Evolutionary conservation across 768 basidiomycete species (phyloP).

Genomic region (Hypholoma fasciculare): DNA sequence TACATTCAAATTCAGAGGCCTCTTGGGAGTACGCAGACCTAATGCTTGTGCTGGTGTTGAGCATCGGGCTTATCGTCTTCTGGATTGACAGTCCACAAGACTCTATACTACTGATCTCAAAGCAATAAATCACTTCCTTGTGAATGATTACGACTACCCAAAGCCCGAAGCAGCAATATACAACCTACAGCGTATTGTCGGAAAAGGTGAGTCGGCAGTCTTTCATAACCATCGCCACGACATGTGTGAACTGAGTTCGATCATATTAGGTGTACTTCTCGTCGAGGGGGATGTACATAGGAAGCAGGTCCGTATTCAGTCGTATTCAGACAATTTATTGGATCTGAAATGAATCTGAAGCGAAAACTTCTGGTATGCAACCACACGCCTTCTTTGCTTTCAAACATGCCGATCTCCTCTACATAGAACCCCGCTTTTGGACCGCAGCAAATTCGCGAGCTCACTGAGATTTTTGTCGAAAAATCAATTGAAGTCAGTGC

Average conservation of each 20-base stretch:
- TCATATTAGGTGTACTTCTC: constrained; percentile 43
- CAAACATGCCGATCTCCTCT: background rate
- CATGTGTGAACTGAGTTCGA: no score
- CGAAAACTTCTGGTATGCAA: constrained; percentile 38
- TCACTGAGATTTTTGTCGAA: constrained; percentile 52
- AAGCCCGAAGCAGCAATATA: constrained; percentile 46
- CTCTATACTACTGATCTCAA: constrained; percentile 60
- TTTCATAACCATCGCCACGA: no score
- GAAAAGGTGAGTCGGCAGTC: constrained; percentile 27
- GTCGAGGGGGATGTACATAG: constrained; percentile 45
- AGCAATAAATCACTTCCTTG: constrained; percentile 62
- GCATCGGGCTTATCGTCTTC: constrained; percentile 19
- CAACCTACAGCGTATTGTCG: constrained; percentile 41
- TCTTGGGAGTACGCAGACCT: constrained; percentile 34
- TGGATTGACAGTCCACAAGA: constrained; percentile 23
- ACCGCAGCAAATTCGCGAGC: constrained; percentile 50
- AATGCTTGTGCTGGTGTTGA: background rate
- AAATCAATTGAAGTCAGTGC: constrained; percentile 46
- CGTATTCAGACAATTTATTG: no score
- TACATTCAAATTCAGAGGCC: constrained; percentile 40
- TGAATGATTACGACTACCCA: constrained; percentile 49
- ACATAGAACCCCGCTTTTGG: constrained; percentile 66
- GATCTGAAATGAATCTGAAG: constrained; percentile 15
- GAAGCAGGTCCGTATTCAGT: constrained; percentile 32
- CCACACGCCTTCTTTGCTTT: no score